Evolutionary conservation across 1,284 basidiomycete genomes (phyloP), one percentile per base, ranked within the genome.

Genomic region (Porphyrellus sp.): DNA sequence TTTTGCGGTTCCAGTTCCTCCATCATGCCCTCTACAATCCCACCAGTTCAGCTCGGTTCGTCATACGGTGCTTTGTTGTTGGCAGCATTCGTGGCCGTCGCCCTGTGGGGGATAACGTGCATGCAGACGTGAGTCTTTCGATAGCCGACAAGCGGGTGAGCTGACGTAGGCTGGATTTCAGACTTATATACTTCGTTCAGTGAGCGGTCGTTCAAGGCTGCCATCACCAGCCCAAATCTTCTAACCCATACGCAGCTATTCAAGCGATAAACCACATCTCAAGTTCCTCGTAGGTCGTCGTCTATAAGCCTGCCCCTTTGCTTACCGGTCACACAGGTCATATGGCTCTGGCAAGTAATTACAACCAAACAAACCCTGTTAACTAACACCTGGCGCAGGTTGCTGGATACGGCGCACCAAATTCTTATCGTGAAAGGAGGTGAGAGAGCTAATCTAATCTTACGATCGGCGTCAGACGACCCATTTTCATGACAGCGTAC

Each of bases 341-440:
- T 38, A 15, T 38, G 37, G 37, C 21, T 38, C 8, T 38, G 37
- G 37, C 9, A 23, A 23, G 37, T 38, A 21, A 15, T 38, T 11
- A 5, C 9, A 13, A 13, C 20, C 9, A 38, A 38, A 23, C n/a
- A n/a, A n/a, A n/a, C 11, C 7, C 12, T 38, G 4, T 38, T 15
- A 13, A 2, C 21, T 38, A 20, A 38, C 9, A 13, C 5, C 28
- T 12, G 15, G 2, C 11, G 28, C 20, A 53, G 52, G 43, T 13
- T 47, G 12, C 39, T 16, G 3, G 25, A 54, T n/a, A 54, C 51
- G 15, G 34, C 27, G 5, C 44, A 44, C 23, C 34, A 25, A 25
- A n/a, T 48, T 4, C 44, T 54, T 12, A 30, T 46, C 18, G 20
- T 43, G 23, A 54, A 44, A 39, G 53, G 45, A 48, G 52, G 53